Base-by-base conservation (phyloP, 2,329 filamentous ascomycete genomes). In the Corinectria fuckeliana region DNA sequence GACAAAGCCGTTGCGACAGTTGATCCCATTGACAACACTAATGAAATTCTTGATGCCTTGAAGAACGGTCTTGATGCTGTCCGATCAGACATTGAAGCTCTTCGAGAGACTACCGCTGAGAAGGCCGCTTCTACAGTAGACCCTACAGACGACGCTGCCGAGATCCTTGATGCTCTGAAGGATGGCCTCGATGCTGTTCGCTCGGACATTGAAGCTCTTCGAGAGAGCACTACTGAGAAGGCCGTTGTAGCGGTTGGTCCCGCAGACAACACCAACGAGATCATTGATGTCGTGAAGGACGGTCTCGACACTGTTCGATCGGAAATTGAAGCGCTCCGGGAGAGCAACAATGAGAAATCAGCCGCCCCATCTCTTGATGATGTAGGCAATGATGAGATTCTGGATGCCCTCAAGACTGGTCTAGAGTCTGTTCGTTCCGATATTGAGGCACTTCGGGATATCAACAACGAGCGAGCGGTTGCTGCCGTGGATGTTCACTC, bases 401-500 rank as follows among this genome's bases (percentile, higher is more conserved):
- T 96, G 1, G 90, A 96, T 62, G 91, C 90, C 0, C 81, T 97
- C 53, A 94, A 90, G 72, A 84, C 88, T n/a, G 92, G 92, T 0
- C 79, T 97, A 9, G 86, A 89, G 41, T 82, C 83, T 41, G 81
- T 97, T 23, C 88, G 87, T 53, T 82, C 85, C 1, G 92, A 96
- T 48, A 90, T 93, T 3, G 83, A 88, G 56, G 82, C 85, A 11
- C 78, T 92, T 2, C 85, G 82, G 4, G 83, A 85, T 21, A 90
- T 90, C 5, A 82, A 94, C n/a, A 88, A 90, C 58, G 5, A 87
- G 89, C 61, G 92, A 88, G 69, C 67, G 1, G 52, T 70, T 34
- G 54, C 63, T 3, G 45, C 69, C n/a, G 52, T 61, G 0, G 65
- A 64, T 11, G 50, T 86, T 89, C 42, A 25, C 54, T 92, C 89